Evolutionary conservation across 139 green algal genomes (phyloP), one percentile per base, ranked within the genome.

Genomic region (Ulvella scutata): DNA sequence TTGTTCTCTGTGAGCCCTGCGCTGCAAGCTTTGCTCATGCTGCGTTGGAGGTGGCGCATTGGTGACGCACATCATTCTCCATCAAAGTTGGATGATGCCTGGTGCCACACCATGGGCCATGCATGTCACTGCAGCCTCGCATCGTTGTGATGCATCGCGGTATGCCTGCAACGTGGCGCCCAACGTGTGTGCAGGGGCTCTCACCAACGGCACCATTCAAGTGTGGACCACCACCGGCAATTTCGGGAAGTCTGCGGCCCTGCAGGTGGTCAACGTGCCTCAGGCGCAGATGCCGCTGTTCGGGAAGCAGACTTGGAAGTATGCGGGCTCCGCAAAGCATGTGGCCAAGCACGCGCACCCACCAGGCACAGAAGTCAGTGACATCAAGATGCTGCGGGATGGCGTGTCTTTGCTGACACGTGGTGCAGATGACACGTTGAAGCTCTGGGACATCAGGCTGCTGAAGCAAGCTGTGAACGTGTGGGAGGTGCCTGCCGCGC

Each of bases 181-280:
- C 40, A n/a, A n/a, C 51, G 51, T 23, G 17, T 10, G 9, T 10
- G 17, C 51, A 67, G 51, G 51, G 7, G 51, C 89, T 2, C 79
- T 98, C 17, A 76, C 78, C n/a, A 92, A 98, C 74, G 94, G 94
- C 29, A 93, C 85, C 39, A 84, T 96, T n/a, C 89, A 96, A 81
- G 60, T 96, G 10, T 96, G 88, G 89, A 79, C 86, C 61, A 85
- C 51, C 0, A 37, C 85, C 87, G 88, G 90, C 73, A 93, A 92
- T 76, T 91, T 93, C 80, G 91, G 91, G 3, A 73, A 77, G 0
- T 92, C 88, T 6, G 91, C 91, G 7, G 88, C 87, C 3, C 76
- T 92, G 0, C 89, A 83, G 0, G 61, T 86, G 75, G 76, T 80
- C 31, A 33, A 67, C 51, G 87, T 96, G 43, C 51, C 81, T 26